Percentiles rank a stretch among this genome's conserved stretches.
Evolutionary conservation across 139 green algal species (phyloP).

Genomic region (Micractinium conductrix): DNA sequence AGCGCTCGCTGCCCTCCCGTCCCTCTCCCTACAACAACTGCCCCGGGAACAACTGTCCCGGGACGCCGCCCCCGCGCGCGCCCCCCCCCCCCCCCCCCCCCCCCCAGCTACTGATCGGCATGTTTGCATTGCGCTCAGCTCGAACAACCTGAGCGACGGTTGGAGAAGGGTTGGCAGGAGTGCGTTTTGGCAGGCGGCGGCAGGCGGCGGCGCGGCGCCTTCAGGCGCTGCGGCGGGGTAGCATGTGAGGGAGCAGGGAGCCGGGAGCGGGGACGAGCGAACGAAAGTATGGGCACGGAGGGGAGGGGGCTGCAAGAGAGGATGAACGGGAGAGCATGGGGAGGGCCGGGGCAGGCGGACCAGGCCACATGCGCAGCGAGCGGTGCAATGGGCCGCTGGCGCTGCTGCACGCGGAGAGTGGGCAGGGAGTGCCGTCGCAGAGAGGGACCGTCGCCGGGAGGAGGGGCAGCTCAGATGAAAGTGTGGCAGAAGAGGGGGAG

Average conservation of each 20-base stretch:
- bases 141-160: too few relatives aligned
- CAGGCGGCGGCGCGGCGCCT: too few relatives aligned
- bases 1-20: too few relatives aligned
- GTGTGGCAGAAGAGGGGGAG: background rate
- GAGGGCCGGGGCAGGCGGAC: background rate
- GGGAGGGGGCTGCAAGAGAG: background rate
- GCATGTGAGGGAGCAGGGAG: background rate
- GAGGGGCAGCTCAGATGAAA: background rate
- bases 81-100: too few relatives aligned
- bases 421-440: background rate
- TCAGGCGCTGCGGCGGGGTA: too few relatives aligned
- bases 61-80: too few relatives aligned
- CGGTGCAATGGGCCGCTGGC: background rate
- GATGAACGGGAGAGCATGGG: background rate
- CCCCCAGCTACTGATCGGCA: too few relatives aligned
- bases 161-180: too few relatives aligned
- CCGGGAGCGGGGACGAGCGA: background rate
- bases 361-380: background rate
- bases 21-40: too few relatives aligned
- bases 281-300: background rate
- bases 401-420: background rate
- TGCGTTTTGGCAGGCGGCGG: too few relatives aligned
- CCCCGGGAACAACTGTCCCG: too few relatives aligned
- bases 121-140: too few relatives aligned
- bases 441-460: background rate